Conservation (phyloP, 2,329 filamentous ascomycete species). For the Cytospora mali region DNA sequence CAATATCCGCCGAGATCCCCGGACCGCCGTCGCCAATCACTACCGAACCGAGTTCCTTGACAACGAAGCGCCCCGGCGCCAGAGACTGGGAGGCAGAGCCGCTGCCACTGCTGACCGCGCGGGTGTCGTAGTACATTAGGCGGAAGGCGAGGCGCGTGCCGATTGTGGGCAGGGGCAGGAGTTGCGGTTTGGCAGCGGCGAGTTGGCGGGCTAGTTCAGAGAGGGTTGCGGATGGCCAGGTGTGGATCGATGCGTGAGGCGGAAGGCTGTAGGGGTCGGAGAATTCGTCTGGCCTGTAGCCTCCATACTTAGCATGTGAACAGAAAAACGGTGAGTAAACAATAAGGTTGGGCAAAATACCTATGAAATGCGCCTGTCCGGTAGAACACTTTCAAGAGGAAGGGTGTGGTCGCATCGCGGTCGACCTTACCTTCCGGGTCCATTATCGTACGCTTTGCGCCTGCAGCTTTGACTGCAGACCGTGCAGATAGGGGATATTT, state of each 20-base stretch:
- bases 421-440: slow-evolving; percentile 50
- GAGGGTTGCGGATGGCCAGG: slow-evolving; percentile 81
- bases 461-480: background rate
- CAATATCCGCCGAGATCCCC: slow-evolving; percentile 44
- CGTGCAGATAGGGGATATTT: background rate
- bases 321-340: background rate
- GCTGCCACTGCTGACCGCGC: slow-evolving; percentile 24
- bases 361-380: slow-evolving; percentile 72
- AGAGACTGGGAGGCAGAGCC: slow-evolving; percentile 33
- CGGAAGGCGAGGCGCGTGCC: slow-evolving; percentile 88
- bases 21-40: slow-evolving; percentile 67
- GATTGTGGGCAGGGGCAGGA: slow-evolving; percentile 73
- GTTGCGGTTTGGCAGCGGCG: slow-evolving; percentile 60
- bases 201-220: slow-evolving; percentile 80
- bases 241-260: slow-evolving; percentile 77
- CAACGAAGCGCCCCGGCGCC: slow-evolving; percentile 61
- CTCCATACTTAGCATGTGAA: background rate
- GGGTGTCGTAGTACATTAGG: slow-evolving; percentile 79
- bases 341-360: slow-evolving; percentile 41
- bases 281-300: slow-evolving; percentile 72
- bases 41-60: slow-evolving; percentile 81
- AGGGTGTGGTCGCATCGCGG: slow-evolving; percentile 74
- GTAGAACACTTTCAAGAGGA: slow-evolving; percentile 85
- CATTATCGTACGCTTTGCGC: slow-evolving; percentile 5
- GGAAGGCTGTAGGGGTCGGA: slow-evolving; percentile 58